Percentiles rank a stretch among this genome's conserved stretches.
These are phyloP conservation scores for Rhodotorula glutinis DNA, from an alignment of 1,284 basidiomycete species.

Conservation along the genomic window DNA sequence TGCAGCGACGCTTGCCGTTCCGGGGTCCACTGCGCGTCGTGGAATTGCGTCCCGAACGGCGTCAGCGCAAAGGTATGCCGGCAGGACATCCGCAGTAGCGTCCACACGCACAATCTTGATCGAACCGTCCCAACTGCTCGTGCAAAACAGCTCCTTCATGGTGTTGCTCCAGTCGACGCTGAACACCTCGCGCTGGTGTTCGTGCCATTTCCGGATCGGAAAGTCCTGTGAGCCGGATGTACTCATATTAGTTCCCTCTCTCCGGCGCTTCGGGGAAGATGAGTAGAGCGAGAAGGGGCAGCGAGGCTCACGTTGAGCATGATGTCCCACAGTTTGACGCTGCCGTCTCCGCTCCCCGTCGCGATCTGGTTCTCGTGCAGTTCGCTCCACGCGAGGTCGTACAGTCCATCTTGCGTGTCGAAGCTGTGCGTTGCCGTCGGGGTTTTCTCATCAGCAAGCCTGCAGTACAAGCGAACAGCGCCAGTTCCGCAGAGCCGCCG, in stretches of 20 bases:
- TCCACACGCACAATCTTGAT: constrained; percentile 78
- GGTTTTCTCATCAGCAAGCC: too few relatives aligned
- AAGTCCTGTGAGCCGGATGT: constrained; percentile 76
- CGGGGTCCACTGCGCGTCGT: constrained; percentile 70
- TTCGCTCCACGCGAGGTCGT: constrained; percentile 90
- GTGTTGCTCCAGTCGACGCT: constrained; percentile 97
- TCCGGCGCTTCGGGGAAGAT: too few relatives aligned
- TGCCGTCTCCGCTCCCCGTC: constrained; percentile 85
- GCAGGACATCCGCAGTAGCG: too few relatives aligned
- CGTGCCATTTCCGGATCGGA: constrained; percentile 87
- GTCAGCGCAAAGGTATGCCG: too few relatives aligned
- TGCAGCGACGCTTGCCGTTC: constrained; percentile 70
- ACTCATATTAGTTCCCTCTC: too few relatives aligned
- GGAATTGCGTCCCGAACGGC: not conserved
- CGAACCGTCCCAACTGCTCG: constrained; percentile 86
- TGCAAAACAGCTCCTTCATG: constrained; percentile 83
- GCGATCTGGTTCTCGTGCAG: constrained; percentile 90
- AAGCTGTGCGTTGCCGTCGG: constrained; percentile 63
- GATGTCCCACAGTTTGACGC: constrained; percentile 86
- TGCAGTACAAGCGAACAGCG: too few relatives aligned
- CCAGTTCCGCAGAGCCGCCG: too few relatives aligned
- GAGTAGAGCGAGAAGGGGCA: not conserved
- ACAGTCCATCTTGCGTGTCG: constrained; percentile 90
- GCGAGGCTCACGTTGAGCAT: constrained; percentile 67
- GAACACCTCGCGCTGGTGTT: constrained; percentile 88